phyloP scores from a whole-genome alignment of 2,329 filamentous ascomycete species.

The Neofusicoccum kwambonambiense region DNA sequence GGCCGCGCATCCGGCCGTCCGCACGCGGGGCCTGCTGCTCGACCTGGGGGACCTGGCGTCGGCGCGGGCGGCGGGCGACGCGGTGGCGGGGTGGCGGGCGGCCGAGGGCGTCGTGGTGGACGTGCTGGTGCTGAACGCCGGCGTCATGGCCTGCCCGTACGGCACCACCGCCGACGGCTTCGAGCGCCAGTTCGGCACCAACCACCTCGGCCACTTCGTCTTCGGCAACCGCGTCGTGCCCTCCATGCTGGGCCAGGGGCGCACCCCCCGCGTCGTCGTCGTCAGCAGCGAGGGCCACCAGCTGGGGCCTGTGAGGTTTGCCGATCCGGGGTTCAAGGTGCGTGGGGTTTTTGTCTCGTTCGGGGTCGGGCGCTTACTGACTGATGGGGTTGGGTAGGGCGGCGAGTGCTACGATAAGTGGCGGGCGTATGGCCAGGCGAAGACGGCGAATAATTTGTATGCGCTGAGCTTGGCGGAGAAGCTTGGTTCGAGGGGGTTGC shows the following conservation, averaged over 20 bases:
- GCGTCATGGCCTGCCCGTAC: slow-evolving; percentile 33
- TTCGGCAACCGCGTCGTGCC: slow-evolving; percentile 46
- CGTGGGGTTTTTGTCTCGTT: no score
- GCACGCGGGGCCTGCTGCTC: slow-evolving; percentile 31
- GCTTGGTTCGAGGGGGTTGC: slow-evolving; percentile 26
- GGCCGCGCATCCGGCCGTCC: slow-evolving; percentile 32
- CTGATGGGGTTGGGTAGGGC: no score
- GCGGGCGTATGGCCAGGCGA: slow-evolving; percentile 25
- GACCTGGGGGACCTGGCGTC: slow-evolving; percentile 38
- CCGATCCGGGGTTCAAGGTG: slow-evolving; percentile 24
- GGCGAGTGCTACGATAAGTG: slow-evolving; percentile 17
- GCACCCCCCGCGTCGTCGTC: slow-evolving; percentile 29
- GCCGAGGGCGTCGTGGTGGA: slow-evolving; percentile 37
- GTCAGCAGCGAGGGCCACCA: slow-evolving; percentile 26
- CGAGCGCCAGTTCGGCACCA: slow-evolving; percentile 47
- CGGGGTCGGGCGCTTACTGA: no score
- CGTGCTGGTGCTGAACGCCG: slow-evolving; percentile 43
- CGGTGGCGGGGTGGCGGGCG: slow-evolving; percentile 22
- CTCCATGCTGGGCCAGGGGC: slow-evolving; percentile 36
- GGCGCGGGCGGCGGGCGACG: slow-evolving; percentile 31
- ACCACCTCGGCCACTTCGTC: slow-evolving; percentile 47
- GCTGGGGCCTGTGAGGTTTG: slow-evolving; percentile 20
- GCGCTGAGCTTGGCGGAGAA: slow-evolving; percentile 26
- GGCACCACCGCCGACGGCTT: slow-evolving; percentile 41
- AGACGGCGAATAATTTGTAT: slow-evolving; percentile 29